A percentile compares a stretch with the other conserved stretches of the same genome.
phyloP scores from a whole-genome alignment of 352 stramenopile genomes.

The Thalassiosira hispida region DNA sequence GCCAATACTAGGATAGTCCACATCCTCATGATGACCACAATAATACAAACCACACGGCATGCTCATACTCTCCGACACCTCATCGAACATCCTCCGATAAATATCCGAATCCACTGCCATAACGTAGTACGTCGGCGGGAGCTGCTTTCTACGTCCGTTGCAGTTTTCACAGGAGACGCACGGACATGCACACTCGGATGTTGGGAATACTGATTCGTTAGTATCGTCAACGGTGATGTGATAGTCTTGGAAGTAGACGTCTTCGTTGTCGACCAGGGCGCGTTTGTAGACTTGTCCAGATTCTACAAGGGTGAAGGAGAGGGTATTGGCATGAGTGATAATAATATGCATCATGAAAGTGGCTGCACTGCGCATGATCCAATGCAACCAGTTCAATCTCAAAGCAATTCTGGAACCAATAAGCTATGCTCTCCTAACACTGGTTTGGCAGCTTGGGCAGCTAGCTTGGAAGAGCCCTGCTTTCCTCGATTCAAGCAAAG shows the following conservation, averaged over 20 bases:
- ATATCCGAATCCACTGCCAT: slow-evolving; percentile 70
- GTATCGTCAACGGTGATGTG: slow-evolving; percentile 46
- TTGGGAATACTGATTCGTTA: slow-evolving; percentile 7
- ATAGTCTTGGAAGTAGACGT: slow-evolving; percentile 62
- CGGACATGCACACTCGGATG: slow-evolving; percentile 22
- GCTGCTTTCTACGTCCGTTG: slow-evolving; percentile 33
- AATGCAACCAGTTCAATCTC: too few species aligned
- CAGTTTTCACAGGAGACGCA: slow-evolving; percentile 46
- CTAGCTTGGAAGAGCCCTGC: too few species aligned
- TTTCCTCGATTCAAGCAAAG: not conserved
- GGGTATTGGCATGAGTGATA: not conserved
- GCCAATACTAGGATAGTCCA: slow-evolving; percentile 69
- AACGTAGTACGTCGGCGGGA: slow-evolving; percentile 67
- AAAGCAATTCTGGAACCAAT: too few species aligned
- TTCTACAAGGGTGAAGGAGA: slow-evolving; percentile 18
- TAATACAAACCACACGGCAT: slow-evolving; percentile 83
- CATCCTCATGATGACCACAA: slow-evolving; percentile 83
- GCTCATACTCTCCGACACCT: slow-evolving; percentile 66
- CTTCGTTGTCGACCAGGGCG: slow-evolving; percentile 51
- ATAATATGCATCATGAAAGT: too few species aligned
- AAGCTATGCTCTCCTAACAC: too few species aligned
- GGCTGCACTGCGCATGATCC: too few species aligned
- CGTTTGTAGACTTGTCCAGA: slow-evolving; percentile 58
- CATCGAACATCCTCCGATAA: slow-evolving; percentile 72
- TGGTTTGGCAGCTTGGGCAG: too few species aligned